Evolutionary conservation across 768 basidiomycete genomes (phyloP).

Genomic region (Lentinula detonsa): DNA sequence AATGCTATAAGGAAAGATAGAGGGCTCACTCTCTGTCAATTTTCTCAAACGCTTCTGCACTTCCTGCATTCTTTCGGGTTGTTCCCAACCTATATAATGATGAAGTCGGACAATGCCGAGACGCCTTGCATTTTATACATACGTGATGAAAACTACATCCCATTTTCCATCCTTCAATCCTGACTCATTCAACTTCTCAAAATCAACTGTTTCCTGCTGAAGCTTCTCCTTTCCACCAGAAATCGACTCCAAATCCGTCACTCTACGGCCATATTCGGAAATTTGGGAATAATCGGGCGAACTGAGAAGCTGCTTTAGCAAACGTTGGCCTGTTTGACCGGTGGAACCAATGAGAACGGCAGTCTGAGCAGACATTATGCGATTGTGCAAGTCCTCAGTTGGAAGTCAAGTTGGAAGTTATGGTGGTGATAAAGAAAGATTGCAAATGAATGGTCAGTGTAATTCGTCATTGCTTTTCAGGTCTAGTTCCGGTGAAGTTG

Average conservation of each 20-base stretch:
- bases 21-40: constrained; percentile 66
- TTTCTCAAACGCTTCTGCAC: constrained; percentile 62
- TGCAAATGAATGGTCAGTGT: not conserved
- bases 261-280: constrained; percentile 63
- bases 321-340: constrained; percentile 57
- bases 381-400: no score
- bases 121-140: constrained; percentile 15
- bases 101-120: not conserved
- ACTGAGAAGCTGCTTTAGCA: constrained; percentile 57
- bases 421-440: not conserved
- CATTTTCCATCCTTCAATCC: constrained; percentile 51
- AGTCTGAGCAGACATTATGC: constrained; percentile 12
- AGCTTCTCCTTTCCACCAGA: constrained; percentile 47
- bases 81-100: constrained; percentile 51
- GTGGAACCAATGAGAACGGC: constrained; percentile 77
- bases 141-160: constrained; percentile 75
- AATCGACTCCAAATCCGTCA: constrained; percentile 40
- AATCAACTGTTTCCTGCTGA: constrained; percentile 61
- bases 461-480: not conserved
- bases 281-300: constrained; percentile 52
- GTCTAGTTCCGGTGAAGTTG: not conserved
- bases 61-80: constrained; percentile 51
- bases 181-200: constrained; percentile 54
- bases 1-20: not conserved
- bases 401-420: not conserved